phyloP scores from a whole-genome alignment of 208 protist genomes.

The Dictyostelium gargantuum region DNA sequence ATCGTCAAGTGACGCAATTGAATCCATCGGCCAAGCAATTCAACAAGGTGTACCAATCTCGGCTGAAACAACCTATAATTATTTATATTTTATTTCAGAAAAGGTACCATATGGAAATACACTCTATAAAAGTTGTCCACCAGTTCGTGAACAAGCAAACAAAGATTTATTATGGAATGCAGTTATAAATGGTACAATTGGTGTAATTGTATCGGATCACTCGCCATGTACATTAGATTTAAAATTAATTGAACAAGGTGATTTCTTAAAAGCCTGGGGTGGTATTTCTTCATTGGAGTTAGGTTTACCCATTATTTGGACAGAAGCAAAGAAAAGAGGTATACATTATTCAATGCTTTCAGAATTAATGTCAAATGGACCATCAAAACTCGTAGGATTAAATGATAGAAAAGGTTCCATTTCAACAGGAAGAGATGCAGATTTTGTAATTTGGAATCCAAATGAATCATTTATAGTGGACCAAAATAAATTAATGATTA shows the following conservation, averaged over 20 bases:
- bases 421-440: conserved; percentile 73
- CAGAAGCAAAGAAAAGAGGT: conserved; percentile 45
- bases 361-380: conserved; percentile 67
- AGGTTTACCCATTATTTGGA: conserved; percentile 77
- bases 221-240: conserved; percentile 78
- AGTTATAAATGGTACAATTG: conserved; percentile 51
- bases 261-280: conserved; percentile 80
- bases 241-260: conserved; percentile 71
- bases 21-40: conserved; percentile 17
- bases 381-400: conserved; percentile 68
- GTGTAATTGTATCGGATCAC: conserved; percentile 77
- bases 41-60: conserved; percentile 57
- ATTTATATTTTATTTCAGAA: conserved; percentile 76
- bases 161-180: conserved; percentile 75
- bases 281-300: conserved; percentile 80
- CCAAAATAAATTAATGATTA: conserved; percentile 32
- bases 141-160: conserved; percentile 77
- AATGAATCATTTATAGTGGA: conserved; percentile 65
- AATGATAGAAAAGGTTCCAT: conserved; percentile 75
- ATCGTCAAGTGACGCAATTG: conserved; percentile 61
- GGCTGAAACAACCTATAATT: conserved; percentile 79
- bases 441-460: conserved; percentile 79
- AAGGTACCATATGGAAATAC: conserved; percentile 73
- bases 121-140: conserved; percentile 80
- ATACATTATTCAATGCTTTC: conserved; percentile 14